Evolutionary conservation across 1,139 yeast species (phyloP).

Genomic region (Taphrina confusa): DNA sequence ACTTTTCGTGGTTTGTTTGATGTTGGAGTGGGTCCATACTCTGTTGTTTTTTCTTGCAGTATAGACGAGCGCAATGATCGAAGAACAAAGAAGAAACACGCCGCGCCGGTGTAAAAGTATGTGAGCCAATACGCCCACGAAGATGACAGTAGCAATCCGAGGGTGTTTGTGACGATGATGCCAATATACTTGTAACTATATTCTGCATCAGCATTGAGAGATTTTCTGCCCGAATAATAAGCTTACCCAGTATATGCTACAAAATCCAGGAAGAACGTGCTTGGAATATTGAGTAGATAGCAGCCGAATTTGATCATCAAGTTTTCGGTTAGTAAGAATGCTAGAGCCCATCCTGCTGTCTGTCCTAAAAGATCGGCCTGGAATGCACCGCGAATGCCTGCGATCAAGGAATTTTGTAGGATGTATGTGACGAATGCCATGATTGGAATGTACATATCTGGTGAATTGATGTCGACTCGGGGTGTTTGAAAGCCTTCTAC

Average conservation of each 20-base stretch:
- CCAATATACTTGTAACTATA: conserved; percentile 78
- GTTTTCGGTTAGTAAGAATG: conserved; percentile 74
- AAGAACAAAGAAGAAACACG: conserved; percentile 56
- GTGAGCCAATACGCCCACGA: conserved; percentile 51
- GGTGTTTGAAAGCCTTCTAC: conserved; percentile 68
- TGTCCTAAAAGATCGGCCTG: conserved; percentile 91
- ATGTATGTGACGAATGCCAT: conserved; percentile 92
- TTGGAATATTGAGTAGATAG: conserved; percentile 57
- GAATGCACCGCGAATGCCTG: conserved; percentile 85
- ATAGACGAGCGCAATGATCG: conserved; percentile 79
- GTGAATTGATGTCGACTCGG: conserved; percentile 82
- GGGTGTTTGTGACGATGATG: conserved; percentile 47
- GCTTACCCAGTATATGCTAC: conserved; percentile 74
- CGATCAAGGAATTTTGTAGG: conserved; percentile 76
- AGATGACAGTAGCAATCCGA: conserved; percentile 50
- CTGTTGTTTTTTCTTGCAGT: conserved; percentile 58
- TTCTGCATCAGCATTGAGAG: not conserved
- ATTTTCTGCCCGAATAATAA: not conserved
- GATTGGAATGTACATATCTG: conserved; percentile 91
- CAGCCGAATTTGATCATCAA: conserved; percentile 62
- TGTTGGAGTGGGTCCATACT: conserved; percentile 63
- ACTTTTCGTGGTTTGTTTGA: conserved; percentile 67
- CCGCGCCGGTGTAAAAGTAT: conserved; percentile 48
- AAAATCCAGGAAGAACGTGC: conserved; percentile 64
- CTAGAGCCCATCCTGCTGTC: conserved; percentile 85